Conservation (phyloP, 768 basidiomycete genomes). For the Lactarius indigo region DNA sequence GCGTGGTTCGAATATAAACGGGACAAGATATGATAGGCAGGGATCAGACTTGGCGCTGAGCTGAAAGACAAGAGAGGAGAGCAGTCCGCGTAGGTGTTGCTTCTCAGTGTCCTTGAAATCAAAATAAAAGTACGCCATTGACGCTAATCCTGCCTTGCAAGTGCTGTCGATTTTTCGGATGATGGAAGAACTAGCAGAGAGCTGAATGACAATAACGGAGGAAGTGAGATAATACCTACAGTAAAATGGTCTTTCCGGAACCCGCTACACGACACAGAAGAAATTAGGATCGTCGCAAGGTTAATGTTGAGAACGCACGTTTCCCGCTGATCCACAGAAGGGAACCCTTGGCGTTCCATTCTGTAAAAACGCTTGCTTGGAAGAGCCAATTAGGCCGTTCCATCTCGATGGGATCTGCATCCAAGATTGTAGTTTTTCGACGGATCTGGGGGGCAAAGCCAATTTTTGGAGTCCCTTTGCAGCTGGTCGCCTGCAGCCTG, state of each 20-base stretch:
- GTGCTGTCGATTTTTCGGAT: background rate
- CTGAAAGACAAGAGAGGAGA: too few species aligned
- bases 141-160: too few species aligned
- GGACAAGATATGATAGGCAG: too few species aligned
- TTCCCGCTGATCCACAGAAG: slow-evolving; percentile 11
- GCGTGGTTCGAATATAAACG: too few species aligned
- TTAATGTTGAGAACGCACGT: background rate
- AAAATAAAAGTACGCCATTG: too few species aligned
- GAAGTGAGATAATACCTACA: background rate
- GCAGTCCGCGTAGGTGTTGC: too few species aligned
- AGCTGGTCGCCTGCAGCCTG: background rate
- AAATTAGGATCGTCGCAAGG: background rate
- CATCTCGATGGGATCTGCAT: background rate
- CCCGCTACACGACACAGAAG: background rate
- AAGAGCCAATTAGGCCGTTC: slow-evolving; percentile 2
- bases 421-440: slow-evolving; percentile 2
- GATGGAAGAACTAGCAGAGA: background rate
- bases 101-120: too few species aligned
- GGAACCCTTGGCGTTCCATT: background rate
- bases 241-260: slow-evolving; percentile 3
- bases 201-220: background rate
- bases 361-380: background rate
- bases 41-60: too few species aligned
- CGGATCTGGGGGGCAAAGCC: slow-evolving; percentile 14
- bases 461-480: background rate